A percentile compares a stretch with the other conserved stretches of the same genome.
Conservation (phyloP, 306 rosid genomes). For the Corylus heterophylla region DNA sequence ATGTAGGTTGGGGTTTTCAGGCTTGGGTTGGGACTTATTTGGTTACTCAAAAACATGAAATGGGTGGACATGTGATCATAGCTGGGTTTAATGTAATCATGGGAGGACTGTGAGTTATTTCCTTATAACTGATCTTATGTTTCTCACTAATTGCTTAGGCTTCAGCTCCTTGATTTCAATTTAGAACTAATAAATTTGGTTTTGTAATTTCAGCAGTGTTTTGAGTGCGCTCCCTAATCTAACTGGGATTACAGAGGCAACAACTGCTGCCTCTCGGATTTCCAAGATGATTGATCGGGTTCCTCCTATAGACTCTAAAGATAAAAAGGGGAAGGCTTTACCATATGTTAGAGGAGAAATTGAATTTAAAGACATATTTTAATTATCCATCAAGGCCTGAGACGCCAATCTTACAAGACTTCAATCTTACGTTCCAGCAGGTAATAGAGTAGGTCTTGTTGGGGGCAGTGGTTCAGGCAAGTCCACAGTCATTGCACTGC, state of each 20-base stretch:
- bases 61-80: slow-evolving; percentile 78
- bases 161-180: slow-evolving; percentile 10
- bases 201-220: slow-evolving; percentile 45
- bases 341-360: slow-evolving; percentile 50
- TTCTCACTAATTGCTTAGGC: not conserved
- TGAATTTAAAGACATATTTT: slow-evolving; percentile 58
- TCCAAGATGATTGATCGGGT: slow-evolving; percentile 52
- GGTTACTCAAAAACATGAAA: slow-evolving; percentile 64
- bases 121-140: not conserved
- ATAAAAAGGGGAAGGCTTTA: slow-evolving; percentile 46
- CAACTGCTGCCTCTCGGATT: slow-evolving; percentile 49
- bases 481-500: slow-evolving; percentile 70
- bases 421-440: slow-evolving; percentile 58
- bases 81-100: slow-evolving; percentile 85
- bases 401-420: slow-evolving; percentile 59
- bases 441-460: slow-evolving; percentile 68
- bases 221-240: slow-evolving; percentile 81
- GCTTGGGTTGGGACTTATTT: slow-evolving; percentile 89
- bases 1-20: slow-evolving; percentile 89
- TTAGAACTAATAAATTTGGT: slow-evolving; percentile 7
- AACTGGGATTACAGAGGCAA: slow-evolving; percentile 54
- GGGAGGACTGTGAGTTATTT: slow-evolving; percentile 81
- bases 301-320: slow-evolving; percentile 27
- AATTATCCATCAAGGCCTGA: slow-evolving; percentile 79
- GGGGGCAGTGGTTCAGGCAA: slow-evolving; percentile 94